Conservation (phyloP, 805 yeast species). For the Pichia gijzeniarum region DNA sequence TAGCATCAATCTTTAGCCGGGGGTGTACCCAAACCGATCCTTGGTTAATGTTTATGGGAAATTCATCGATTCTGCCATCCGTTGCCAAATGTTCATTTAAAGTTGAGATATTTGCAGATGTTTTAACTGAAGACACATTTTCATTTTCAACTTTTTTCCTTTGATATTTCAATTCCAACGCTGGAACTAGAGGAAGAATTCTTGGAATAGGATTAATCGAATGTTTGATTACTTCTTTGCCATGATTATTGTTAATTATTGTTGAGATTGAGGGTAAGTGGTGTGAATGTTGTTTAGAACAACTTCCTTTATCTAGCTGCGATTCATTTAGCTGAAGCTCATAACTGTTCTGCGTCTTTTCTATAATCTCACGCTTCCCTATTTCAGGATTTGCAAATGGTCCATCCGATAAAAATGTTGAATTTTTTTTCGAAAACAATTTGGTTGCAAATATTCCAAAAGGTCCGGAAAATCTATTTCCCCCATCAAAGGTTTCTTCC, state of each 20-base stretch:
- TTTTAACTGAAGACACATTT: background rate
- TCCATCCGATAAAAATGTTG: no score
- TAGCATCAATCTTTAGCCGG: constrained; percentile 26
- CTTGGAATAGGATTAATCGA: background rate
- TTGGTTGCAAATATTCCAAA: constrained; percentile 17
- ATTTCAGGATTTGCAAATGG: no score
- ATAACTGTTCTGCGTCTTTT: no score
- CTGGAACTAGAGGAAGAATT: constrained; percentile 8
- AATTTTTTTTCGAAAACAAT: background rate
- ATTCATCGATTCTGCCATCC: background rate
- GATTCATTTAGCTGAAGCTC: no score
- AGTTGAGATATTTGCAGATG: background rate
- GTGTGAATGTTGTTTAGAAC: no score
- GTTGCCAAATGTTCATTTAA: background rate
- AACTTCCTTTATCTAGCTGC: no score
- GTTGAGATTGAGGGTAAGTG: background rate
- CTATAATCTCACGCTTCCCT: no score
- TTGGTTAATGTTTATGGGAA: constrained; percentile 18
- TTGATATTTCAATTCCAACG: constrained; percentile 7
- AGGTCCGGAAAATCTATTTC: constrained; percentile 29
- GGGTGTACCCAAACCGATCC: constrained; percentile 31
- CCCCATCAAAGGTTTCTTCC: constrained; percentile 11
- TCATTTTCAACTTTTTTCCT: constrained; percentile 5
- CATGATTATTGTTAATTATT: background rate
- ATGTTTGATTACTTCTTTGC: background rate